A percentile compares a stretch with the other conserved stretches of the same genome.
Evolutionary conservation across 768 basidiomycete genomes (phyloP).

Genomic region (Russula ochroleuca): DNA sequence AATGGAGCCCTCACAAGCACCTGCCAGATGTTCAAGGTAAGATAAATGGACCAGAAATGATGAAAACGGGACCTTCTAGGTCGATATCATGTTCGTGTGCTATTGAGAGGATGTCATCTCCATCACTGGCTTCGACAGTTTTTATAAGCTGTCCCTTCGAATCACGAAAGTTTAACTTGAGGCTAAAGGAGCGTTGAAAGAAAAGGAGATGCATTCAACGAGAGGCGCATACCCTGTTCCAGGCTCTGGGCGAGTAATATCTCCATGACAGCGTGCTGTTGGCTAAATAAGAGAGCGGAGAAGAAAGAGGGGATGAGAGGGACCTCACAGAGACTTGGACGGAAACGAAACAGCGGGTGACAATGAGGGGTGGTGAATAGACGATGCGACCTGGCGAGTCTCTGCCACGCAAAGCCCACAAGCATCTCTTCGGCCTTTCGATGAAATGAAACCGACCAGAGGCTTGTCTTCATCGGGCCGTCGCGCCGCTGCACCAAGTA

Average conservation of each 20-base stretch:
- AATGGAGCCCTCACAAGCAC: slow-evolving; percentile 94
- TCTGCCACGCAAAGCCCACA: slow-evolving; percentile 9
- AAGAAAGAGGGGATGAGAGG: neutral
- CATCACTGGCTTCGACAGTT: slow-evolving; percentile 89
- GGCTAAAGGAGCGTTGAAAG: slow-evolving; percentile 42
- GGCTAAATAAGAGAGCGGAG: neutral
- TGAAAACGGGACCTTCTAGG: slow-evolving; percentile 67
- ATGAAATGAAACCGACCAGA: no score
- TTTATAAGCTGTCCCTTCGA: slow-evolving; percentile 78
- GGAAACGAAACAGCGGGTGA: neutral
- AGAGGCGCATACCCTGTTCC: slow-evolving; percentile 57
- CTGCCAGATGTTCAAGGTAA: slow-evolving; percentile 39
- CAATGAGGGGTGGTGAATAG: neutral
- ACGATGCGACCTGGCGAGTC: slow-evolving; percentile 10
- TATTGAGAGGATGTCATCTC: slow-evolving; percentile 85
- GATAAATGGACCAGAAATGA: neutral
- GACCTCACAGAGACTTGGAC: slow-evolving; percentile 6
- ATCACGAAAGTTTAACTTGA: slow-evolving; percentile 88
- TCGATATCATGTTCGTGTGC: slow-evolving; percentile 97
- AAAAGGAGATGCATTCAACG: neutral
- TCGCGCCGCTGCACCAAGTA: neutral
- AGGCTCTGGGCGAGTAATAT: slow-evolving; percentile 54
- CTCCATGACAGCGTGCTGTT: slow-evolving; percentile 43
- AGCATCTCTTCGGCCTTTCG: neutral
- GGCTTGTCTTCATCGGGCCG: neutral